phyloP scores from a whole-genome alignment of 129 eudicot genomes.

The Pittosporum tobira region DNA sequence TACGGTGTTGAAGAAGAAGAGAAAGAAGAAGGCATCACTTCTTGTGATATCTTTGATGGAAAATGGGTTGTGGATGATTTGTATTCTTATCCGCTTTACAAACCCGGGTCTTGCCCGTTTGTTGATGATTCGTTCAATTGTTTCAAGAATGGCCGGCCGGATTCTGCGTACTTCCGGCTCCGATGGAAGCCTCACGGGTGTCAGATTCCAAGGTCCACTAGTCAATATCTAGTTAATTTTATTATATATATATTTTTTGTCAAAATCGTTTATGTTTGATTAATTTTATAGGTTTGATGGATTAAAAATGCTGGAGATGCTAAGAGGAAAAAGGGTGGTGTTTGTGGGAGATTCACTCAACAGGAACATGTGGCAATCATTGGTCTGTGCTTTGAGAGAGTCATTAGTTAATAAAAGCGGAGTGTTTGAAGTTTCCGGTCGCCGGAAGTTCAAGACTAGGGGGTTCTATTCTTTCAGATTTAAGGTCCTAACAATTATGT shows the following conservation, averaged over 20 bases:
- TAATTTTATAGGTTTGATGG: conserved; percentile 33
- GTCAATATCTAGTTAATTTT: not conserved
- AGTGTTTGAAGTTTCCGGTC: conserved; percentile 27
- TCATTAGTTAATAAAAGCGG: conserved; percentile 16
- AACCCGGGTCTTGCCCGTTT: conserved; percentile 38
- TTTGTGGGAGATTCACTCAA: conserved; percentile 53
- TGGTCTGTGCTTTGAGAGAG: conserved; percentile 33
- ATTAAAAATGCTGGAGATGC: conserved; percentile 33
- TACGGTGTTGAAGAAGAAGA: not conserved
- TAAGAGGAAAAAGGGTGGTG: conserved; percentile 39
- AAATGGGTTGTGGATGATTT: conserved; percentile 22
- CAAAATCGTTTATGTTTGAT: not conserved
- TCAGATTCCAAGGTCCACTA: conserved; percentile 34
- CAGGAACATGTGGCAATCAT: conserved; percentile 51
- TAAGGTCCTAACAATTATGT: conserved; percentile 19
- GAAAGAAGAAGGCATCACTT: not conserved
- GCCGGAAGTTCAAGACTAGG: conserved; percentile 18
- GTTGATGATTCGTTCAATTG: conserved; percentile 33
- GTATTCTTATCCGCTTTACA: conserved; percentile 18
- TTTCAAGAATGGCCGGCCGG: conserved; percentile 40
- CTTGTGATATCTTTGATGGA: conserved; percentile 42
- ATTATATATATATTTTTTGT: not conserved
- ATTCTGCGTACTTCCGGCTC: conserved; percentile 24
- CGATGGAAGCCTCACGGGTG: conserved; percentile 43
- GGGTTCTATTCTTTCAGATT: conserved; percentile 32